Evolutionary conservation across 2,329 filamentous ascomycete genomes (phyloP).

Genomic region (Ophiostoma fasciatum): DNA sequence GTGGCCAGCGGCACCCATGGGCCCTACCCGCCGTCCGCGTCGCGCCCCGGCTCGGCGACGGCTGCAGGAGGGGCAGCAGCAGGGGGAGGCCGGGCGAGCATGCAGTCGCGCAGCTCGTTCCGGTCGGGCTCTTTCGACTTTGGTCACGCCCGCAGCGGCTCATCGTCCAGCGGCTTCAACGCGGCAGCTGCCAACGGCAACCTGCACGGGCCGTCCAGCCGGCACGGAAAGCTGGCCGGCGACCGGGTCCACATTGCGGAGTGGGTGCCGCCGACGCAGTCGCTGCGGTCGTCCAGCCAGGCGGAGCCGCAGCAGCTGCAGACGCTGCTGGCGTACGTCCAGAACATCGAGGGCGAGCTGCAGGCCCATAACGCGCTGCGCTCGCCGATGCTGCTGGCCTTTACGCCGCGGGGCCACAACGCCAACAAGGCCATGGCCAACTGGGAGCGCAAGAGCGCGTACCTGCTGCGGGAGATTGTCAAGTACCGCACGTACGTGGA

Average conservation of each 20-base stretch:
- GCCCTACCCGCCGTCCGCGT: constrained; percentile 13
- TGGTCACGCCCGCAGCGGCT: constrained; percentile 36
- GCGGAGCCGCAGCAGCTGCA: constrained; percentile 69
- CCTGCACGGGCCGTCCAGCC: background rate
- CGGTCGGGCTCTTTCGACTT: constrained; percentile 50
- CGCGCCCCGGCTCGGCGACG: constrained; percentile 34
- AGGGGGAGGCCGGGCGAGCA: constrained; percentile 9
- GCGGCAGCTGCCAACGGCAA: constrained; percentile 6
- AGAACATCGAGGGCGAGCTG: constrained; percentile 72
- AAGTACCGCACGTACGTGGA: constrained; percentile 96
- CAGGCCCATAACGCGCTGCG: constrained; percentile 78
- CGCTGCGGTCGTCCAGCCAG: constrained; percentile 69
- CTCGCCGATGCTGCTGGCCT: constrained; percentile 75
- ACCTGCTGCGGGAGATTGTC: constrained; percentile 83
- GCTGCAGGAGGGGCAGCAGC: too few species aligned
- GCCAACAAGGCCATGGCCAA: constrained; percentile 77
- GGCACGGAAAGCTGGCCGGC: constrained; percentile 50
- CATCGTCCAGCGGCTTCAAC: constrained; percentile 24
- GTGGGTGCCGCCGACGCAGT: constrained; percentile 81
- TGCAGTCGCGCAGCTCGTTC: constrained; percentile 25
- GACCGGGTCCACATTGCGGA: constrained; percentile 75
- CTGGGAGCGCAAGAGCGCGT: constrained; percentile 92
- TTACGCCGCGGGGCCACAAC: constrained; percentile 72
- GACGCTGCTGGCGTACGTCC: constrained; percentile 63
- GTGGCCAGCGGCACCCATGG: too few species aligned